Percentiles rank a stretch among this genome's conserved stretches.
Conservation (phyloP, 148 eudicot species). For the Vaccinium macrocarpon region DNA sequence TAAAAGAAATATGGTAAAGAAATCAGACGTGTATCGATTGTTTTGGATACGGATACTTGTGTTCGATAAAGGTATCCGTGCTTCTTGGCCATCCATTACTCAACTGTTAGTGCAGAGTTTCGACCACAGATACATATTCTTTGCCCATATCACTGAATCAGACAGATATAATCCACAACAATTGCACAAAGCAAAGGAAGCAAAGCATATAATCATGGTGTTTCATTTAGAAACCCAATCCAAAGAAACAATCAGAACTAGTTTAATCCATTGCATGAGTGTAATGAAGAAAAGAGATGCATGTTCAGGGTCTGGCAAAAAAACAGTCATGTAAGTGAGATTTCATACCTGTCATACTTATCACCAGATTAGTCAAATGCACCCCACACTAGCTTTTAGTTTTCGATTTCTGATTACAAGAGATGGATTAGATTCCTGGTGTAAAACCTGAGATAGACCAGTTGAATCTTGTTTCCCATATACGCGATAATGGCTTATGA, state of each 20-base stretch:
- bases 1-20: neutral
- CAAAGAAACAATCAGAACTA: neutral
- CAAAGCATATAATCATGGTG: neutral
- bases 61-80: neutral
- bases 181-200: neutral
- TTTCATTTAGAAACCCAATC: neutral
- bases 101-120: neutral
- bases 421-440: slow-evolving; percentile 20
- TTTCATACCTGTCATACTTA: neutral
- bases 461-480: neutral
- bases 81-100: neutral
- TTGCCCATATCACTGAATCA: neutral
- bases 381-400: slow-evolving; percentile 4
- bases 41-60: neutral
- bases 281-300: neutral
- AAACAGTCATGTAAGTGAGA: neutral
- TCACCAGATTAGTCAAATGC: neutral
- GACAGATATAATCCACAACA: neutral
- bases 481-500: neutral
- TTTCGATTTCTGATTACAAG: slow-evolving; percentile 19
- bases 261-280: neutral
- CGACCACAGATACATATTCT: neutral
- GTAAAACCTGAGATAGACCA: slow-evolving; percentile 24
- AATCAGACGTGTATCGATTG: neutral
- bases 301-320: neutral